Evolutionary conservation across 495 filamentous ascomycete genomes (phyloP).

Genomic region (Rusavskia elegans): DNA sequence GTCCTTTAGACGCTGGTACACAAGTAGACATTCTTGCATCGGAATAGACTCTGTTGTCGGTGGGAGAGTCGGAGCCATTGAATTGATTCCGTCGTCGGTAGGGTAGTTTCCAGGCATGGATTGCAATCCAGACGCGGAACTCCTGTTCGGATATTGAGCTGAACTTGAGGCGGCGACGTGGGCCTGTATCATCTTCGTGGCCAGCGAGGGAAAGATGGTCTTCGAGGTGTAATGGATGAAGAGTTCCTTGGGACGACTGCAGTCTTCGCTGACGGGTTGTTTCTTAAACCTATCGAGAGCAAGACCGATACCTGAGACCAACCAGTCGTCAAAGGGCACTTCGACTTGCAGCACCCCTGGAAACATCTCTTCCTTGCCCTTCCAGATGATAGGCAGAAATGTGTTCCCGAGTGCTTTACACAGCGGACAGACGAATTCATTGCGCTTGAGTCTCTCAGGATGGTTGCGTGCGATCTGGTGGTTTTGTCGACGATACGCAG

Average conservation of each 20-base stretch:
- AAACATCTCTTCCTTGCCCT: constrained; percentile 68
- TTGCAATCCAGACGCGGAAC: constrained; percentile 17
- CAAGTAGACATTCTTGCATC: constrained; percentile 57
- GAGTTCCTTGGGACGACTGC: constrained; percentile 33
- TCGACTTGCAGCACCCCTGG: constrained; percentile 47
- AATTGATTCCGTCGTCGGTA: constrained; percentile 18
- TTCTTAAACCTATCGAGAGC: constrained; percentile 26
- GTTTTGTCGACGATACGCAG: constrained; percentile 64
- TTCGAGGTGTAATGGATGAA: constrained; percentile 49
- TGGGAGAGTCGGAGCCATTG: constrained; percentile 22
- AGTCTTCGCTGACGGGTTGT: constrained; percentile 18
- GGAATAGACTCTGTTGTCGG: constrained; percentile 22
- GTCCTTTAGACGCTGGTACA: constrained; percentile 66
- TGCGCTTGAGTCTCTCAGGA: constrained; percentile 55
- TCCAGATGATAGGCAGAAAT: constrained; percentile 93
- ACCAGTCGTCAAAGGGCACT: constrained; percentile 47
- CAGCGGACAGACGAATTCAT: constrained; percentile 94
- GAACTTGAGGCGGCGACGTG: constrained; percentile 15
- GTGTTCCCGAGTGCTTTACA: constrained; percentile 95
- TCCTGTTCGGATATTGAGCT: constrained; percentile 12
- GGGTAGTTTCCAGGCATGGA: constrained; percentile 32
- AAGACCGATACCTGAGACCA: constrained; percentile 27
- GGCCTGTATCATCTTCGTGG: constrained; percentile 26
- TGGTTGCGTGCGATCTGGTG: constrained; percentile 89
- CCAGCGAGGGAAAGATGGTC: constrained; percentile 42